Percentiles rank a stretch among this genome's conserved stretches.
Conservation (phyloP, 2,329 filamentous ascomycete genomes). For the Endothia cerciana region DNA sequence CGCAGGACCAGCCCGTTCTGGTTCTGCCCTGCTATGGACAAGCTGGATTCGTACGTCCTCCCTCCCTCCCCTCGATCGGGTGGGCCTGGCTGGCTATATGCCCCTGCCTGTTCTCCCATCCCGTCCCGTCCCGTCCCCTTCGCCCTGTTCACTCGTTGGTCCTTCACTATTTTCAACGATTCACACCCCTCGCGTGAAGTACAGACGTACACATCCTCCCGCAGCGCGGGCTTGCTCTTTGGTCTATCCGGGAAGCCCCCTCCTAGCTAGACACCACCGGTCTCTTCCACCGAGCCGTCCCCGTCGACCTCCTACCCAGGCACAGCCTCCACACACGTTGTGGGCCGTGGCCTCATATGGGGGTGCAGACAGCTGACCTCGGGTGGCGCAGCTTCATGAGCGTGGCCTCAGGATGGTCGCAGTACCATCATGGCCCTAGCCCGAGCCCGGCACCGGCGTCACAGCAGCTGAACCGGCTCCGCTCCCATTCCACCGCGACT, state of each 20-base stretch:
- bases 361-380: conserved; percentile 26
- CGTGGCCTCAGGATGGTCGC: conserved; percentile 54
- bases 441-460: conserved; percentile 37
- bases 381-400: conserved; percentile 53
- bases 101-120: background rate
- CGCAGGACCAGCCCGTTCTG: conserved; percentile 27
- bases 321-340: background rate
- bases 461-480: conserved; percentile 51
- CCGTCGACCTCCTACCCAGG: background rate
- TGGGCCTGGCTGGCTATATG: background rate
- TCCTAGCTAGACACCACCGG: background rate
- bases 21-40: conserved; percentile 27
- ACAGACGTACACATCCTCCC: background rate
- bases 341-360: conserved; percentile 19
- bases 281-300: background rate
- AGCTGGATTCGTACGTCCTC: conserved; percentile 30
- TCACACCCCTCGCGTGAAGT: background rate
- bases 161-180: background rate
- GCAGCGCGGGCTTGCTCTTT: background rate
- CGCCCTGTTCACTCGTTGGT: background rate
- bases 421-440: conserved; percentile 42
- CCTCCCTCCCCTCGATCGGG: conserved; percentile 13
- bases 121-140: background rate
- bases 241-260: background rate
- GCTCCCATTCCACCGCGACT: conserved; percentile 56